These are phyloP conservation scores for Tranzscheliella williamsii DNA, from an alignment of 1,284 basidiomycete genomes.

Conservation along the genomic window DNA sequence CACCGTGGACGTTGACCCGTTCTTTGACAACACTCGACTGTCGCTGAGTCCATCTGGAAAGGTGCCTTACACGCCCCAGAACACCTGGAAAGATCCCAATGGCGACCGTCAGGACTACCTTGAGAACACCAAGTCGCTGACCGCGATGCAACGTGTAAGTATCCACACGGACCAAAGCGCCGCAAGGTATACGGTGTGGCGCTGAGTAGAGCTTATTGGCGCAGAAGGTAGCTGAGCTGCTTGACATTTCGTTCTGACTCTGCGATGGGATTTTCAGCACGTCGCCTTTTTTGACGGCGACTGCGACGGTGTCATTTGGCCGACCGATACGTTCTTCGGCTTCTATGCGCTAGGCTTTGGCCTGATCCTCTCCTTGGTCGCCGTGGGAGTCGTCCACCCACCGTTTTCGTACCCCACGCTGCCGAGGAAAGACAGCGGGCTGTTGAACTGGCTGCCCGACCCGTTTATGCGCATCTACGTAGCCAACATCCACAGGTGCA, in stretches of 20 bases:
- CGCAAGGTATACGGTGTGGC: too few relatives aligned
- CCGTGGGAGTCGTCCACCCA: constrained; percentile 63
- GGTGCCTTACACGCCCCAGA: constrained; percentile 40
- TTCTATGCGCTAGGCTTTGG: constrained; percentile 64
- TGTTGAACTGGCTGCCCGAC: constrained; percentile 56
- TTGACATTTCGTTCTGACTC: too few relatives aligned
- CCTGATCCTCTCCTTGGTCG: constrained; percentile 62
- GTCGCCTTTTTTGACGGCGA: constrained; percentile 66
- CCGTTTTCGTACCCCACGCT: constrained; percentile 45
- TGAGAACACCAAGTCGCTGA: constrained; percentile 33
- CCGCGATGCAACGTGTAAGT: constrained; percentile 60
- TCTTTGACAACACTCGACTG: constrained; percentile 41
- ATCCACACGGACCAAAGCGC: too few relatives aligned
- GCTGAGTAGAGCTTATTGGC: too few relatives aligned
- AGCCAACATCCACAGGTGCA: constrained; percentile 63
- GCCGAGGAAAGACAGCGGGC: constrained; percentile 15
- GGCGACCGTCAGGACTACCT: constrained; percentile 37
- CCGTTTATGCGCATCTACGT: constrained; percentile 64
- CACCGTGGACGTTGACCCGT: constrained; percentile 28
- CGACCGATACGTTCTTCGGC: constrained; percentile 66
- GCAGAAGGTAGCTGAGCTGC: too few relatives aligned
- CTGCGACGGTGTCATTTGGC: constrained; percentile 67
- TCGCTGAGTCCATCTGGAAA: constrained; percentile 18
- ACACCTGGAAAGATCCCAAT: constrained; percentile 39
- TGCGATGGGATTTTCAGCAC: constrained; percentile 49